Conservation (phyloP, 345 rosid species). For the Arabis hirsuta region DNA sequence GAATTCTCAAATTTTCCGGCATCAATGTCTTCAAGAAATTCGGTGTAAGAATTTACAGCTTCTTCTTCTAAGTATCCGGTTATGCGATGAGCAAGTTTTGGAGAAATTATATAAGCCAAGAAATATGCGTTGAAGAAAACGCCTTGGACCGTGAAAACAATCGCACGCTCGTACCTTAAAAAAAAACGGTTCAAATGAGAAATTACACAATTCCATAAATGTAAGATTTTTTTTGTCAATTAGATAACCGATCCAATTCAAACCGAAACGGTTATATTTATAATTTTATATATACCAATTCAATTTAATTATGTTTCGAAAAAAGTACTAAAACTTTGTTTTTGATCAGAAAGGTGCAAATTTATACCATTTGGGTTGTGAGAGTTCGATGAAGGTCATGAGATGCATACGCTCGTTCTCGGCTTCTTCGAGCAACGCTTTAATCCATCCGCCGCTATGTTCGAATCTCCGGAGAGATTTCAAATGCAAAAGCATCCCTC, state of each 20-base stretch:
- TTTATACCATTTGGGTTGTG: conserved; percentile 52
- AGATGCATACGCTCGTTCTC: conserved; percentile 75
- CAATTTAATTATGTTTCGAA: not conserved
- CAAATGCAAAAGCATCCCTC: conserved; percentile 67
- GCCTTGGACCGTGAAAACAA: conserved; percentile 65
- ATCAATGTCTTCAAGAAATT: conserved; percentile 62
- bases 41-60: conserved; percentile 63
- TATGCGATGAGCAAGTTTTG: conserved; percentile 65
- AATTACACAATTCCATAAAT: not conserved
- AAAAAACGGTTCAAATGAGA: not conserved
- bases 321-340: not conserved
- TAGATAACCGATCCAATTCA: not conserved
- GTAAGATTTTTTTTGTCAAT: not conserved
- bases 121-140: conserved; percentile 65
- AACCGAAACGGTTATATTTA: not conserved
- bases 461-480: conserved; percentile 64
- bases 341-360: not conserved
- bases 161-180: conserved; percentile 53
- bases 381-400: conserved; percentile 64
- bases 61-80: conserved; percentile 69
- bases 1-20: conserved; percentile 56
- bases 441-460: conserved; percentile 75
- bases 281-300: no score
- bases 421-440: conserved; percentile 67
- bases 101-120: conserved; percentile 54